These are phyloP conservation scores for Cenchrus americanus DNA, from an alignment of 176 grass and related monocot species.

Conservation along the genomic window DNA sequence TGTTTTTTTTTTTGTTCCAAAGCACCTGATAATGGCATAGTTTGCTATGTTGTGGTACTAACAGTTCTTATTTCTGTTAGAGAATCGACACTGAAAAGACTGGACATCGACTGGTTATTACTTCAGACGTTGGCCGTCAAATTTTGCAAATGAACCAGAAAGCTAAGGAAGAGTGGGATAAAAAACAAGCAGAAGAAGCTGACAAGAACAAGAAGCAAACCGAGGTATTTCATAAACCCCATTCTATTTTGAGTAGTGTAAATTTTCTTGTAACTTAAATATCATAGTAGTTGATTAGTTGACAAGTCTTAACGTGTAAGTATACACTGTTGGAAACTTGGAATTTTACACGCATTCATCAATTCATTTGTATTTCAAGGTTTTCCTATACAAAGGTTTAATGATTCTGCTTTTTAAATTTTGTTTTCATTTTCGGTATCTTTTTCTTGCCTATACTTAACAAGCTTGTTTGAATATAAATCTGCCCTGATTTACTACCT, in stretches of 20 bases:
- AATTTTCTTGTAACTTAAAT: conserved; percentile 26
- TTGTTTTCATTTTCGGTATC: conserved; percentile 4
- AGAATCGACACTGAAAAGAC: conserved; percentile 91
- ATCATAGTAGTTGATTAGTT: neutral
- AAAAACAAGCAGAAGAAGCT: conserved; percentile 85
- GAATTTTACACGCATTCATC: neutral
- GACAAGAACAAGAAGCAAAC: conserved; percentile 91
- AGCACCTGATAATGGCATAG: conserved; percentile 25
- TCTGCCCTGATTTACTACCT: neutral
- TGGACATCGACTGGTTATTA: conserved; percentile 78
- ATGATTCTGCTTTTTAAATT: conserved; percentile 4
- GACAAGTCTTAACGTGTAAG: neutral
- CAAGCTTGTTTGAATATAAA: conserved; percentile 17
- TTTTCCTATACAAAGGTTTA: neutral
- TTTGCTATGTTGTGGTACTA: conserved; percentile 29
- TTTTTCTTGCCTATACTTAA: conserved; percentile 26
- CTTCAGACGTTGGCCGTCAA: conserved; percentile 86
- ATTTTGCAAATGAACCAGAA: conserved; percentile 88
- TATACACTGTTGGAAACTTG: neutral
- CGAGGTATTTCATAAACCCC: conserved; percentile 60
- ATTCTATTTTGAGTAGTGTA: neutral
- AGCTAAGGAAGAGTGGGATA: conserved; percentile 96
- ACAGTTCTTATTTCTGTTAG: conserved; percentile 56
- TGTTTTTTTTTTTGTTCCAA: neutral
- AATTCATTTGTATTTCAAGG: conserved; percentile 18